Conservation (phyloP, 2,329 filamentous ascomycete genomes). For the Alternaria solani region DNA sequence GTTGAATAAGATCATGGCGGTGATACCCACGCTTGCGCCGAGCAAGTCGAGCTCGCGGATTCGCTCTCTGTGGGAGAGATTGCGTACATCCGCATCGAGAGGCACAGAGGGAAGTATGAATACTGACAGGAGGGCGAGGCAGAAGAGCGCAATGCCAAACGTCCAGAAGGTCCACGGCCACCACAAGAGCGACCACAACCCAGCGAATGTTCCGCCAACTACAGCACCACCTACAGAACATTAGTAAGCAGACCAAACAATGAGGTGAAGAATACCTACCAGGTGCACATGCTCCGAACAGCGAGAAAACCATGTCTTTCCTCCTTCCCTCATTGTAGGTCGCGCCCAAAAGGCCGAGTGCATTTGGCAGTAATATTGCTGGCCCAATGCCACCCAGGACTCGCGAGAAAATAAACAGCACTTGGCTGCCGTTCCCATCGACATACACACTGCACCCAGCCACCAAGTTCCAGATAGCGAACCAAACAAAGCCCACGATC, state of each 20-base stretch:
- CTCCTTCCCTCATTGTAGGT: conserved; percentile 64
- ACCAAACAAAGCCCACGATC: conserved; percentile 60
- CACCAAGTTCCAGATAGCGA: conserved; percentile 58
- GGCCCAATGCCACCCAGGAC: conserved; percentile 64
- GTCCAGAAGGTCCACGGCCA: conserved; percentile 64
- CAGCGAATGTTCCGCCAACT: conserved; percentile 53
- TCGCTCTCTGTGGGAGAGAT: conserved; percentile 27
- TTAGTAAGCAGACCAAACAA: conserved; percentile 1
- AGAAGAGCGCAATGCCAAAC: conserved; percentile 51
- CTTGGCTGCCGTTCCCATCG: conserved; percentile 29
- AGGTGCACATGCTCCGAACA: conserved; percentile 61
- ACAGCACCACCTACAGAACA: conserved; percentile 46
- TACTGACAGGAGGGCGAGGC: conserved; percentile 48
- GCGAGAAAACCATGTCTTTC: conserved; percentile 67
- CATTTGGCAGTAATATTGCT: conserved; percentile 70
- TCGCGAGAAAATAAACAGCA: conserved; percentile 50
- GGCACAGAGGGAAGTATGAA: conserved; percentile 53
- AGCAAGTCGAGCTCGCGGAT: conserved; percentile 53
- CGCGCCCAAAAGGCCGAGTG: conserved; percentile 67
- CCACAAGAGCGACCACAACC: conserved; percentile 56
- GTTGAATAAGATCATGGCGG: conserved; percentile 66
- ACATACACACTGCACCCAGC: conserved; percentile 56
- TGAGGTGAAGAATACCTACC: conserved; percentile 20
- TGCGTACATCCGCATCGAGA: conserved; percentile 21
- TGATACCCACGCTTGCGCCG: conserved; percentile 61